Evolutionary conservation across 192 early-diverging fungal genomes (phyloP).

Genomic region (Linnemannia zychae): DNA sequence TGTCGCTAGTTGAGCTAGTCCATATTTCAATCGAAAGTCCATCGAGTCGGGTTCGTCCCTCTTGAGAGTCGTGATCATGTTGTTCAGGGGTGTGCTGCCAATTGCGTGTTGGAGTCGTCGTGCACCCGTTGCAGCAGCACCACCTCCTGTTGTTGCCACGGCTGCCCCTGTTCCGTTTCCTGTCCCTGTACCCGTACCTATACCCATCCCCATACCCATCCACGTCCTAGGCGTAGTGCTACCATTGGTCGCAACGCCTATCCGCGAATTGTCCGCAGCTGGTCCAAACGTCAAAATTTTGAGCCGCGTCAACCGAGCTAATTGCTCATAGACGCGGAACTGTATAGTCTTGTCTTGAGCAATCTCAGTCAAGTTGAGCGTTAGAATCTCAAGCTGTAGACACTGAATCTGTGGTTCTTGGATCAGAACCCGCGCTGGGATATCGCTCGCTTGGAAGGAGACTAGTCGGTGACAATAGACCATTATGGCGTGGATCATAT

Average conservation of each 20-base stretch:
- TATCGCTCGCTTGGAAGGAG: constrained; percentile 5
- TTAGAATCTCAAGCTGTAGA: constrained; percentile 5
- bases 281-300: background rate
- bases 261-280: background rate
- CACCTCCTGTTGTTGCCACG: background rate
- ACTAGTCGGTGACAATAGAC: background rate
- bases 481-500: background rate
- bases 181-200: background rate
- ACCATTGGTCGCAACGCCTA: background rate
- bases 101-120: constrained; percentile 1
- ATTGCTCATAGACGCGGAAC: constrained; percentile 6
- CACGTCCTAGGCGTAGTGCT: background rate
- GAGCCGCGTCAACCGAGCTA: background rate
- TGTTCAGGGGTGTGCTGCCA: background rate
- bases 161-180: background rate
- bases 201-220: background rate
- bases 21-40: constrained; percentile 14
- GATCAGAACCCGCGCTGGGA: constrained; percentile 2
- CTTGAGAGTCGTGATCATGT: constrained; percentile 9
- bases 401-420: background rate
- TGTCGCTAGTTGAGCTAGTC: constrained; percentile 11
- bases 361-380: constrained; percentile 9
- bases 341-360: constrained; percentile 3
- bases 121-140: background rate
- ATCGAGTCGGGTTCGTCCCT: constrained; percentile 12